Conservation (phyloP, 352 stramenopile genomes). For the Pythium sukuiense region DNA sequence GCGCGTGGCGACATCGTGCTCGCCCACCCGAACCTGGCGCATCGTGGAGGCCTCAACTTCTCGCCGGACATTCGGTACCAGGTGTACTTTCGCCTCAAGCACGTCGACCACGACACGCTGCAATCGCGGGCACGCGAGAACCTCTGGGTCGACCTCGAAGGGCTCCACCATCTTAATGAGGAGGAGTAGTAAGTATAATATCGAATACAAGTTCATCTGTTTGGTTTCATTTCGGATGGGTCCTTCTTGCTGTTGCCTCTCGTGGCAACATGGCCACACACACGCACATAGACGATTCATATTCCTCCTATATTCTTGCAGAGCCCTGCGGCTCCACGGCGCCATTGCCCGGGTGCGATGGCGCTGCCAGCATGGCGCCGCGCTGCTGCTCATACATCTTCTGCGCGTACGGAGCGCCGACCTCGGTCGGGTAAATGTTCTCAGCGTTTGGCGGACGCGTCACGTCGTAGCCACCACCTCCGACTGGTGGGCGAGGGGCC, state of each 20-base stretch:
- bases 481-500: not conserved
- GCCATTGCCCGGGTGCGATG: not conserved
- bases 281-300: slow-evolving; percentile 2
- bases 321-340: not conserved
- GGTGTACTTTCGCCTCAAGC: slow-evolving; percentile 84
- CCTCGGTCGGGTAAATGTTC: slow-evolving; percentile 52
- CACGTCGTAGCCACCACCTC: not conserved
- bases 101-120: slow-evolving; percentile 46
- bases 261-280: not conserved
- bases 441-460: slow-evolving; percentile 38
- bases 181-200: not conserved
- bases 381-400: slow-evolving; percentile 35
- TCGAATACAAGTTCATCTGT: slow-evolving; percentile 4
- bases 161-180: slow-evolving; percentile 32
- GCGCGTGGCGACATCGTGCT: slow-evolving; percentile 65
- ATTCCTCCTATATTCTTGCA: slow-evolving; percentile 9
- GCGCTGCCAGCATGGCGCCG: not conserved
- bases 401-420: slow-evolving; percentile 21
- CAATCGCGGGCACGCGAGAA: slow-evolving; percentile 30
- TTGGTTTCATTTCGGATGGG: slow-evolving; percentile 5
- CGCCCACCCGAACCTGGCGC: slow-evolving; percentile 69
- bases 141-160: slow-evolving; percentile 60
- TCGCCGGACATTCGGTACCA: slow-evolving; percentile 81
- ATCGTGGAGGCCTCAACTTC: slow-evolving; percentile 80
- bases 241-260: not conserved